phyloP scores from a whole-genome alignment of 2,329 filamentous ascomycete species.

The Magnaporthiopsis poae region DNA sequence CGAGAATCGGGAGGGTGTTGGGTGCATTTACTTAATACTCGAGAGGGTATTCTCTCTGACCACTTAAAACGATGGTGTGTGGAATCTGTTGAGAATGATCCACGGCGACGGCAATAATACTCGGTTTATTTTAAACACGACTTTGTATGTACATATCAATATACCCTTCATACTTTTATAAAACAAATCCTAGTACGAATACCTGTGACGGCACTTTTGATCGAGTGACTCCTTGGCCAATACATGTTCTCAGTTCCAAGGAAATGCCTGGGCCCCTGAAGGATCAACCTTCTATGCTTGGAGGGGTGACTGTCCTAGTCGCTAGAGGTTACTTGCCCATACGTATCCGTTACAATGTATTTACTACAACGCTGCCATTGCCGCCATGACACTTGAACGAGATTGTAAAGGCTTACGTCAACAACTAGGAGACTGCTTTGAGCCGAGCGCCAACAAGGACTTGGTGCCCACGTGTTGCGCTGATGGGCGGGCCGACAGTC shows the following conservation, averaged over 20 bases:
- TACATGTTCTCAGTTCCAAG: not conserved
- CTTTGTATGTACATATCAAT: not conserved
- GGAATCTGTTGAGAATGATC: not conserved
- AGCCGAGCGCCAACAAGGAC: too few species aligned
- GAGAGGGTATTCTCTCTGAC: not conserved
- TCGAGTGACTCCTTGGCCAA: not conserved
- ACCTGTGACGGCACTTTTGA: not conserved
- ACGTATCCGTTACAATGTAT: too few species aligned
- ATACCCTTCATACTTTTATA: not conserved
- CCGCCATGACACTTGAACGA: too few species aligned
- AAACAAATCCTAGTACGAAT: not conserved
- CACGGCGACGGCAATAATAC: not conserved
- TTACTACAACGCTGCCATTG: too few species aligned
- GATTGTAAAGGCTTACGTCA: too few species aligned
- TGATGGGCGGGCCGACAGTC: not conserved
- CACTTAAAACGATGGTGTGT: not conserved
- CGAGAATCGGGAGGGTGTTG: not conserved
- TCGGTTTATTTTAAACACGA: not conserved
- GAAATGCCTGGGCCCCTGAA: too few species aligned
- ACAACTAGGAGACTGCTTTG: too few species aligned
- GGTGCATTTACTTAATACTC: not conserved
- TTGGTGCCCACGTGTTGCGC: not conserved
- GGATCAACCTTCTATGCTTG: too few species aligned
- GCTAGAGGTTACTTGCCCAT: too few species aligned
- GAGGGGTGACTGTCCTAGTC: too few species aligned